Base-by-base conservation (phyloP, 2,329 filamentous ascomycete species). In the Colletotrichum musicola region DNA sequence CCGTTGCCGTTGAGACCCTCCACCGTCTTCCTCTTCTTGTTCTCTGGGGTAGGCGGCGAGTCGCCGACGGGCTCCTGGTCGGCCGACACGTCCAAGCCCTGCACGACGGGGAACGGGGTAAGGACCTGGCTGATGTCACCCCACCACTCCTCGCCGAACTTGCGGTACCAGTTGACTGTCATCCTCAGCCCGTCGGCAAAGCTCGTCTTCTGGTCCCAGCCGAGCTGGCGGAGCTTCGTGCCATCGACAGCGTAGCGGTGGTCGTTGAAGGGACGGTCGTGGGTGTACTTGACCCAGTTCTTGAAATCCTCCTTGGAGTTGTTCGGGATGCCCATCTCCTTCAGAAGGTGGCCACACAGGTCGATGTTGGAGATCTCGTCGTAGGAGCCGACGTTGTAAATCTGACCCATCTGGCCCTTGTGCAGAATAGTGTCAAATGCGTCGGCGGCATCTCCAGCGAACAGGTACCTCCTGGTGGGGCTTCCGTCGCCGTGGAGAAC, bases 391-490 rank as follows among this genome's bases (percentile, higher is more conserved):
- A 96, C 91, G 72, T 96, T 96, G 84, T 96, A 96, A 69, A 93
- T 88, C 74, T 94, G 90, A 1, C 92, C 92, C 40, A 92, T 83
- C 57, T 85, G 81, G 20, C 93, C 93, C 74, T 89, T 90, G 84
- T 96, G 93, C 25, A 96, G 85, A 74, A 96, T 94, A 0, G 92
- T 94, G 80, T 96, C 93, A 74, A 95, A 92, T 2, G 92, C 93
- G 75, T 95, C 92, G 4, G 91, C 91, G 2, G 92, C 93, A 76
- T 96, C 93, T 9, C 89, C 90, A 2, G 92, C 93, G 74, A 90
- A 95, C 9, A 96, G 85, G 76, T 95, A 96, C 64, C 92, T 86
- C 35, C 93, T 86, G 0, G 91, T 92, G 13, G 92, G 91, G 40
- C 86, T 90, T 35, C 93, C 93, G 72, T 94, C 89, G 30, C 93